These are phyloP conservation scores for Coniophora puteana DNA, from an alignment of 1,284 basidiomycete genomes.

Conservation along the genomic window DNA sequence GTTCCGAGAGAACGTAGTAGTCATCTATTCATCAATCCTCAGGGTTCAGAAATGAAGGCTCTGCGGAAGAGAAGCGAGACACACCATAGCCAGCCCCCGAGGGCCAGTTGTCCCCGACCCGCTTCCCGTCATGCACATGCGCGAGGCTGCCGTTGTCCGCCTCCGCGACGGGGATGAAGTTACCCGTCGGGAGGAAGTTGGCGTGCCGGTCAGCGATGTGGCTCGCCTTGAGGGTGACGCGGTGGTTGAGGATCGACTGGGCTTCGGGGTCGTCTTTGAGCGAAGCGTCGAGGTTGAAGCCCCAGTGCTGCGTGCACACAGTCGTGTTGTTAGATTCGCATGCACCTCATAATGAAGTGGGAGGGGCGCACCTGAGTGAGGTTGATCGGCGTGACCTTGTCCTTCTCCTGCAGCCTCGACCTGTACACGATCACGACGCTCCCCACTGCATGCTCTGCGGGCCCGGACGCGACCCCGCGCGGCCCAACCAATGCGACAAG, in stretches of 20 bases:
- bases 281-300: slow-evolving; percentile 74
- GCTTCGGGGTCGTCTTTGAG: slow-evolving; percentile 39
- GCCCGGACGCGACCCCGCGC: slow-evolving; percentile 27
- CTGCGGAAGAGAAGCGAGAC: slow-evolving; percentile 13
- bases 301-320: slow-evolving; percentile 62
- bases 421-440: slow-evolving; percentile 65
- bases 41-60: slow-evolving; percentile 3
- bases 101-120: slow-evolving; percentile 55
- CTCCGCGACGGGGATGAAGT: slow-evolving; percentile 42
- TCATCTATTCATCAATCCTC: slow-evolving; percentile 42
- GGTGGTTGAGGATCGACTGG: slow-evolving; percentile 53
- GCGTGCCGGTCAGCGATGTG: slow-evolving; percentile 49
- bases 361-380: slow-evolving; percentile 57
- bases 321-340: no score
- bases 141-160: slow-evolving; percentile 32
- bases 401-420: slow-evolving; percentile 44
- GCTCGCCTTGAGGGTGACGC: slow-evolving; percentile 55
- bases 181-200: slow-evolving; percentile 49
- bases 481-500: slow-evolving; percentile 55
- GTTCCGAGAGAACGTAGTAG: slow-evolving; percentile 53
- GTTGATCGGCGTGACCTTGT: slow-evolving; percentile 64
- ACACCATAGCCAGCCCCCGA: slow-evolving; percentile 57
- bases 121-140: slow-evolving; percentile 47
- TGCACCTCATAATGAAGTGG: neutral
- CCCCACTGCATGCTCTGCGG: slow-evolving; percentile 50